Base-by-base conservation (phyloP, 148 eudicot species). In the Polygonum aviculare region DNA sequence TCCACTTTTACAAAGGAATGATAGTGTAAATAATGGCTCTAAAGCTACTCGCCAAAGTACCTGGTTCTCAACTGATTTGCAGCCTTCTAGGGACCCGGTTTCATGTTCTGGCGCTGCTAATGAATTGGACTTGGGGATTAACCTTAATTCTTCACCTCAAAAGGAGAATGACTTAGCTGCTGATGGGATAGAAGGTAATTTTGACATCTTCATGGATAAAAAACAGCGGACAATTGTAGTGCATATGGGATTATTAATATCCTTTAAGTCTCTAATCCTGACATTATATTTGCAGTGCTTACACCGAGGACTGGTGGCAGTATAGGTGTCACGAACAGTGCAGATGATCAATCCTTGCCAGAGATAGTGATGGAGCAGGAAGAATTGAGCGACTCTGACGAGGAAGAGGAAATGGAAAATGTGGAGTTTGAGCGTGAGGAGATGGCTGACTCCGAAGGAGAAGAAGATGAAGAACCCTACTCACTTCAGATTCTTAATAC, bases 341-440 rank as follows among this genome's bases (percentile, higher is more conserved):
- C 59, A 33, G 75, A 80, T 54, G 81, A 82, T 41, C 86, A 85
- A 75, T 85, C 91, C 44, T 81, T 85, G 73, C 84, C 82, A 19
- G 98, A 83, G 80, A 95, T 95, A 77, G 92, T 95, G 79, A 95
- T 95, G 99, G 99, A 95, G 65, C 96, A 92, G 77, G 99, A 94
- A 85, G 99, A 92, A 81, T 80, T 95, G 75, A 95, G 99, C 78
- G 99, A 95, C 84, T 95, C 99, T 65, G 99, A 95, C 78, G 99
- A 92, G 45, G 98, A 94, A 83, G 98, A 92, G 45, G 98, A 95
- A 83, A 70, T 88, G 75, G 96, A 95, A 84, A 75, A 84, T 79
- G 99, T 95, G 6, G 96, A 90, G 84, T 95, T 95, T 63, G 99
- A 95, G 85, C 82, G 93, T 75, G 99, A 95, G 84, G 99, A 95